These are phyloP conservation scores for Talaromyces nanjingensis DNA, from an alignment of 495 filamentous ascomycete genomes.

Conservation along the genomic window DNA sequence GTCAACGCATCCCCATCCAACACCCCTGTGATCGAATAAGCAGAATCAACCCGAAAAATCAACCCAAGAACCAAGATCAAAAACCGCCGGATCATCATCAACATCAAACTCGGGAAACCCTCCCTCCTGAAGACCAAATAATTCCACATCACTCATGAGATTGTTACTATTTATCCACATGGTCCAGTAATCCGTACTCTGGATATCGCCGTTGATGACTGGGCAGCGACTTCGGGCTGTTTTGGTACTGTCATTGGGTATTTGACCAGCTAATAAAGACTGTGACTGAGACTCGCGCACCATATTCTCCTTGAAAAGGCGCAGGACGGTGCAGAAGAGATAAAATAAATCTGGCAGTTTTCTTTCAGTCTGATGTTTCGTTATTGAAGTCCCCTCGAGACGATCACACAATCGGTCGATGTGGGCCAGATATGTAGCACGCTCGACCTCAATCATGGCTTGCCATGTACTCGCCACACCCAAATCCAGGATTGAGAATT, in stretches of 20 bases:
- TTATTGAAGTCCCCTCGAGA: neutral
- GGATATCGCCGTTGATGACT: constrained; percentile 3
- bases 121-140: neutral
- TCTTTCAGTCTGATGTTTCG: neutral
- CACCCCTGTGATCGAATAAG: too few species aligned
- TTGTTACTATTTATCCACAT: constrained; percentile 5
- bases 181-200: constrained; percentile 3
- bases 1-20: neutral
- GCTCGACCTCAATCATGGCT: neutral
- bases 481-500: neutral
- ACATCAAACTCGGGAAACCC: neutral
- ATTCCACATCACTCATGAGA: neutral
- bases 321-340: neutral
- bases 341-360: neutral
- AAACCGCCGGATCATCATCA: neutral
- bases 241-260: neutral
- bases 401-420: neutral
- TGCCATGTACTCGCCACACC: neutral
- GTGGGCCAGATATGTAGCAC: neutral
- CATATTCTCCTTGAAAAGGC: constrained; percentile 2
- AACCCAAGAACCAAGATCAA: constrained; percentile 5
- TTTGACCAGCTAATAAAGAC: neutral
- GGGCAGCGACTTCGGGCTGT: neutral
- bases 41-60: neutral
- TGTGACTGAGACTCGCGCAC: neutral